Conservation (phyloP, 2,329 filamentous ascomycete genomes). For the Sporothrix brasiliensis region DNA sequence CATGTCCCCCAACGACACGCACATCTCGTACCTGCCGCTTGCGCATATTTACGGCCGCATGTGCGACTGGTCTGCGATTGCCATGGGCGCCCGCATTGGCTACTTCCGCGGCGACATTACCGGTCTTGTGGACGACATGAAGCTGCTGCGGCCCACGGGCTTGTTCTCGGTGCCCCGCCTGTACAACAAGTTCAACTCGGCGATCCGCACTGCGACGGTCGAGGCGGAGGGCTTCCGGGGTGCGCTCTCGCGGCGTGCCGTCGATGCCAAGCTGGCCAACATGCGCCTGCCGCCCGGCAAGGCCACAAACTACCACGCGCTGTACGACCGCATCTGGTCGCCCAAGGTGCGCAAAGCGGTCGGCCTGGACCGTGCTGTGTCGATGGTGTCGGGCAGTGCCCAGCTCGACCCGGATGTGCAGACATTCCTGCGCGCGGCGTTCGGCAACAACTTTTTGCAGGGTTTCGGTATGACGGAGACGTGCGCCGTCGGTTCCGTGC, state of each 20-base stretch:
- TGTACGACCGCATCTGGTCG: conserved; percentile 88
- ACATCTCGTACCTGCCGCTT: conserved; percentile 86
- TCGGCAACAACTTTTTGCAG: conserved; percentile 77
- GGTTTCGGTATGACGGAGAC: conserved; percentile 95
- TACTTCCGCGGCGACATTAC: conserved; percentile 93
- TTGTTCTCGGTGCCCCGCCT: conserved; percentile 90
- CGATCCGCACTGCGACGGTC: conserved; percentile 76
- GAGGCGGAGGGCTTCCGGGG: conserved; percentile 80
- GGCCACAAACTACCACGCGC: conserved; percentile 75
- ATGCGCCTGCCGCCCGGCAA: conserved; percentile 72
- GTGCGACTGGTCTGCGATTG: conserved; percentile 73
- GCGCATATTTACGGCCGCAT: conserved; percentile 94
- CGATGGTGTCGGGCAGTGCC: conserved; percentile 85
- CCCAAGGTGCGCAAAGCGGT: conserved; percentile 83
- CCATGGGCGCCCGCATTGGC: conserved; percentile 74
- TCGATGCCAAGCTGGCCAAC: conserved; percentile 76
- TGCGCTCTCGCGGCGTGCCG: conserved; percentile 75
- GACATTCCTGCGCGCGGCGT: conserved; percentile 81
- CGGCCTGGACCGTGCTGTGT: conserved; percentile 71
- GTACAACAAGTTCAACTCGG: conserved; percentile 86
- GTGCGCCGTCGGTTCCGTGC: conserved; percentile 75
- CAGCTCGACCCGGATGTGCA: conserved; percentile 88
- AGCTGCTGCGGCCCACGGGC: conserved; percentile 77
- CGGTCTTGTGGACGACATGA: conserved; percentile 87
- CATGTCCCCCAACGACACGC: conserved; percentile 59